Evolutionary conservation across 495 filamentous ascomycete genomes (phyloP).

Genomic region (Neurospora hispaniola): DNA sequence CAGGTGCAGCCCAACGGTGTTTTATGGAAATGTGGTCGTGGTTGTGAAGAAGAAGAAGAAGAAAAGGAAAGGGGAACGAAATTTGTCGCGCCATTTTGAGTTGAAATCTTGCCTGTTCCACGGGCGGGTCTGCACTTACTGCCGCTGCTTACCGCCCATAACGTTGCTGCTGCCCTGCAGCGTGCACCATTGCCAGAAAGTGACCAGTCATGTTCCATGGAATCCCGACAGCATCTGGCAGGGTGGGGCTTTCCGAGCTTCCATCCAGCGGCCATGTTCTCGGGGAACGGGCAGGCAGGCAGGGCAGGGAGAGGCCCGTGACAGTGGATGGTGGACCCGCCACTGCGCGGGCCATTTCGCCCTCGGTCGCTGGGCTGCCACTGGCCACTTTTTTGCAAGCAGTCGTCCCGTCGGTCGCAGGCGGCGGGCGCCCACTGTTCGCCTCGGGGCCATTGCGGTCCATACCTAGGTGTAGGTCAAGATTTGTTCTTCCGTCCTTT

Average conservation of each 20-base stretch:
- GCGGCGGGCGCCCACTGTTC: neutral
- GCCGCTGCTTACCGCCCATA: slow-evolving; percentile 18
- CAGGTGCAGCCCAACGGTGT: slow-evolving; percentile 62
- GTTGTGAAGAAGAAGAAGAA: slow-evolving; percentile 39
- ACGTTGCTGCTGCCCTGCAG: slow-evolving; percentile 11
- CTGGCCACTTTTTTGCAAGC: neutral
- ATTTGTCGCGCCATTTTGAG: slow-evolving; percentile 4
- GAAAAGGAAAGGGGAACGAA: slow-evolving; percentile 13
- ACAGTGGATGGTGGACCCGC: slow-evolving; percentile 14
- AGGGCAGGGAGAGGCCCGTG: neutral
- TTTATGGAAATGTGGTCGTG: slow-evolving; percentile 85
- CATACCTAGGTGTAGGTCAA: slow-evolving; percentile 6
- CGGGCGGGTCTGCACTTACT: slow-evolving; percentile 3
- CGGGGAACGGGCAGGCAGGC: neutral
- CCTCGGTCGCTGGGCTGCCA: neutral
- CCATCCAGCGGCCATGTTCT: neutral
- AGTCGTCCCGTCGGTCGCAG: neutral
- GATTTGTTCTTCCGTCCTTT: slow-evolving; percentile 16
- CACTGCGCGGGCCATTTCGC: slow-evolving; percentile 8
- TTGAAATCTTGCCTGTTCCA: slow-evolving; percentile 9
- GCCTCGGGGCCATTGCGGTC: neutral
- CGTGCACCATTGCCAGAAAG: neutral
- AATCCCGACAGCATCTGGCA: neutral
- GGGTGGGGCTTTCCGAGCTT: neutral
- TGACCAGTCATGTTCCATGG: slow-evolving; percentile 13